Base-by-base conservation (phyloP, 2,329 filamentous ascomycete species). In the Fusarium pilosicola region DNA sequence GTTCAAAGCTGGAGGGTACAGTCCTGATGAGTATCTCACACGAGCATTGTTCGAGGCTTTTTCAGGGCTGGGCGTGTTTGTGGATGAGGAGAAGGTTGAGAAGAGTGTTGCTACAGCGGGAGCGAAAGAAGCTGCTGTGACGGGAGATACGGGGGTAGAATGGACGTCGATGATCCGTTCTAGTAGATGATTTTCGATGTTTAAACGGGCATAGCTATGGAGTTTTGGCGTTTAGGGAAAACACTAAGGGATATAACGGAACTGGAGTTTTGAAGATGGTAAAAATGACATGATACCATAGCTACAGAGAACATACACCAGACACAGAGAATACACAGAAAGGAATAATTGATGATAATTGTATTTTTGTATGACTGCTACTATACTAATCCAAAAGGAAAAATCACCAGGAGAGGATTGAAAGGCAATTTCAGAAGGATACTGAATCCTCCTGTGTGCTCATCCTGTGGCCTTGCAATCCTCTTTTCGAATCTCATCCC, bases 41-140 rank as follows among this genome's bases (percentile, higher is more conserved):
- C 88, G 95, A 30, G 92, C 94, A 30, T 85, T 99, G 80, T 93
- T 94, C 69, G 95, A 98, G 80, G 95, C 96, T 0, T 98, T 98
- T 83, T 91, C 94, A 0, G 96, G 97, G 0, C 82, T 99, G 68
- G 94, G 93, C 2, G 93, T 97, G 46, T 97, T 97, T 76, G 86
- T 99, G 46, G 92, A 89, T 41, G 94, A 98, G 51, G 95, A 97
- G 79, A 89, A 89, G 82, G 76, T 79, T 6, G 83, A 85, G 49
- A 80, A 77, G 51, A 80, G 79, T 13, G 78, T 83, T 14, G 71
- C 82, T 11, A 80, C 80, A 1, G 76, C 79, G 8, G 82, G 74
- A 1, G 81, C 84, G 4, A 80, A 78, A 32, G 82, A 84, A 54
- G 83, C 79, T 38, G 82, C 81, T 5, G 81, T 77, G 44, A 79